Evolutionary conservation across 2,329 filamentous ascomycete species (phyloP).

Genomic region (Coccinonectria pachysandricola): DNA sequence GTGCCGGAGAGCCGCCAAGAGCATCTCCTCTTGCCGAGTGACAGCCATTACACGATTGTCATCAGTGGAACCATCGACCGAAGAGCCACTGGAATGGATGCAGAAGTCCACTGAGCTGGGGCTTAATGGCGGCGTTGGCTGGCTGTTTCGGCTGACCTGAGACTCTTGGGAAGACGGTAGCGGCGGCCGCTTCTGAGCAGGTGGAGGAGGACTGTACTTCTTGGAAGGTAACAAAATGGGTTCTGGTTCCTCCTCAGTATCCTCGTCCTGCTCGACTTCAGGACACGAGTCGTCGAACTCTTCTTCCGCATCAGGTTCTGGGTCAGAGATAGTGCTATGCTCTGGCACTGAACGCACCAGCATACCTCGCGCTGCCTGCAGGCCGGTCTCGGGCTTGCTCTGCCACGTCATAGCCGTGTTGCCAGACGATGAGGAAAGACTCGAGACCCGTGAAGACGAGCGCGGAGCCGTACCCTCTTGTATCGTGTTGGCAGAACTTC

Average conservation of each 20-base stretch:
- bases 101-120: conserved; percentile 42
- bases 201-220: conserved; percentile 7
- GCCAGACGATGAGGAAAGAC: conserved; percentile 29
- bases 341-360: conserved; percentile 24
- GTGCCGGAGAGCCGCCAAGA: conserved; percentile 45
- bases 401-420: conserved; percentile 25
- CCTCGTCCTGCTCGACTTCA: conserved; percentile 10
- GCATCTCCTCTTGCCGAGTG: conserved; percentile 47
- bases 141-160: conserved; percentile 13
- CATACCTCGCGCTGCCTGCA: conserved; percentile 31
- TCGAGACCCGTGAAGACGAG: conserved; percentile 20
- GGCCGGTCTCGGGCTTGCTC: conserved; percentile 19
- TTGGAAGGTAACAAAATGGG: background rate
- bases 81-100: conserved; percentile 29
- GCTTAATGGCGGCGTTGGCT: conserved; percentile 38
- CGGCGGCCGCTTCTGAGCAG: conserved; percentile 8
- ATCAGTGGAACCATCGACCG: conserved; percentile 21
- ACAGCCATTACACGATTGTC: conserved; percentile 44
- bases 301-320: conserved; percentile 10
- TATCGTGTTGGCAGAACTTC: conserved; percentile 15
- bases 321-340: conserved; percentile 11
- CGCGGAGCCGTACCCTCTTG: conserved; percentile 12
- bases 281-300: conserved; percentile 7
- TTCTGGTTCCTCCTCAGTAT: conserved; percentile 7
- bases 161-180: too few species aligned